A percentile compares a stretch with the other conserved stretches of the same genome.
phyloP scores from a whole-genome alignment of 2,329 filamentous ascomycete genomes.

The Beauveria caledonica region DNA sequence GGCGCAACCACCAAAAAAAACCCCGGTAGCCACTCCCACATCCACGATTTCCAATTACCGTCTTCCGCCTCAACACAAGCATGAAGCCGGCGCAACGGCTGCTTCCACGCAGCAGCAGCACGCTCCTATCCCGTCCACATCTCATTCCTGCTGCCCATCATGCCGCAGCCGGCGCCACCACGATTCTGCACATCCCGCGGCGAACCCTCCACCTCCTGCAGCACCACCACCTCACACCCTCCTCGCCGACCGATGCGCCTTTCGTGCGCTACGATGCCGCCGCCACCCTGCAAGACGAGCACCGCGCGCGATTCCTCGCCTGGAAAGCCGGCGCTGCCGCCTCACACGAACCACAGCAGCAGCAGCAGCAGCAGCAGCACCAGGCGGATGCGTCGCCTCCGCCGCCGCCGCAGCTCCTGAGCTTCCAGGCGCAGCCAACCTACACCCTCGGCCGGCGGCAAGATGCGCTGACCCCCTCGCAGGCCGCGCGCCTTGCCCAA shows the following conservation, averaged over 20 bases:
- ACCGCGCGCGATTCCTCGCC: conserved; percentile 26
- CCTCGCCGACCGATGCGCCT: conserved; percentile 12
- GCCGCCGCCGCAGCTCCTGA: conserved; percentile 67
- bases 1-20: not conserved
- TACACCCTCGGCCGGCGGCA: conserved; percentile 90
- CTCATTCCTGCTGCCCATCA: not conserved
- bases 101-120: not conserved
- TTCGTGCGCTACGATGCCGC: conserved; percentile 26
- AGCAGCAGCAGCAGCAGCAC: not conserved
- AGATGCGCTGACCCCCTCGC: conserved; percentile 34
- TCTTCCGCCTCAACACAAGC: not conserved
- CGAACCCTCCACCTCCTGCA: conserved; percentile 17
- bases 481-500: conserved; percentile 36
- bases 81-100: conserved; percentile 3
- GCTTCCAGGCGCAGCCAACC: conserved; percentile 73
- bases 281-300: conserved; percentile 24
- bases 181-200: not conserved
- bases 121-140: not conserved
- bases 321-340: conserved; percentile 27
- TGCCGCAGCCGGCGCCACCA: not conserved
- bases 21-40: not conserved
- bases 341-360: conserved; percentile 11
- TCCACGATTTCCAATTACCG: not conserved
- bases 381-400: conserved; percentile 19
- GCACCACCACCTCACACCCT: conserved; percentile 23